Percentiles rank a stretch among this genome's conserved stretches.
Evolutionary conservation across 1,284 basidiomycete species (phyloP).

Genomic region (Fomitopsis betulina): DNA sequence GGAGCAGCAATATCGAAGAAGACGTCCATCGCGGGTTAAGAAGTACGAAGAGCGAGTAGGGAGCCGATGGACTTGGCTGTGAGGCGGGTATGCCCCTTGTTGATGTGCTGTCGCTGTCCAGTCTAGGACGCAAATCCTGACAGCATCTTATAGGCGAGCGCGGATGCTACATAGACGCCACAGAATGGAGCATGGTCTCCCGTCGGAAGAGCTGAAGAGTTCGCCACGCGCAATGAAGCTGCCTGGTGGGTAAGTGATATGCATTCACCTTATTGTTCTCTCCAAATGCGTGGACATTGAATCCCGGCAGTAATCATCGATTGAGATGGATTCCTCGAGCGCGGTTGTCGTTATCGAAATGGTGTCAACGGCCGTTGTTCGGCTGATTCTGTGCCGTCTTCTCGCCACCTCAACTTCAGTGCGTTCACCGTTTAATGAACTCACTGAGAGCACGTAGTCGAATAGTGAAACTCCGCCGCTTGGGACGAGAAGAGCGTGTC

Average conservation of each 20-base stretch:
- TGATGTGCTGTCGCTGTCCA: background rate
- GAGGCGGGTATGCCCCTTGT: background rate
- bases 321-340: background rate
- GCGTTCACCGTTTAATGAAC: too few species aligned
- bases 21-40: conserved; percentile 2
- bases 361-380: background rate
- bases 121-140: too few species aligned
- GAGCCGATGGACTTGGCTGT: background rate
- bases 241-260: background rate
- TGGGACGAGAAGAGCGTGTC: too few species aligned
- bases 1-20: conserved; percentile 4
- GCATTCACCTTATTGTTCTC: background rate
- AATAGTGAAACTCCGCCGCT: too few species aligned
- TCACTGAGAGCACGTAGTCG: too few species aligned
- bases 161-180: background rate
- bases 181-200: background rate
- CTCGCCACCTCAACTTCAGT: too few species aligned
- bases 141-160: too few species aligned
- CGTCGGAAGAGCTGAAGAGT: background rate
- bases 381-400: background rate
- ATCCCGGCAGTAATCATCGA: background rate
- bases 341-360: background rate
- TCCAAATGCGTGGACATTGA: background rate
- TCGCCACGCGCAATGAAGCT: background rate
- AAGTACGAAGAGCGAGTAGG: background rate